Percentiles rank a stretch among this genome's conserved stretches.
These are phyloP conservation scores for Purshia tridentata DNA, from an alignment of 306 rosid genomes.

Conservation along the genomic window DNA sequence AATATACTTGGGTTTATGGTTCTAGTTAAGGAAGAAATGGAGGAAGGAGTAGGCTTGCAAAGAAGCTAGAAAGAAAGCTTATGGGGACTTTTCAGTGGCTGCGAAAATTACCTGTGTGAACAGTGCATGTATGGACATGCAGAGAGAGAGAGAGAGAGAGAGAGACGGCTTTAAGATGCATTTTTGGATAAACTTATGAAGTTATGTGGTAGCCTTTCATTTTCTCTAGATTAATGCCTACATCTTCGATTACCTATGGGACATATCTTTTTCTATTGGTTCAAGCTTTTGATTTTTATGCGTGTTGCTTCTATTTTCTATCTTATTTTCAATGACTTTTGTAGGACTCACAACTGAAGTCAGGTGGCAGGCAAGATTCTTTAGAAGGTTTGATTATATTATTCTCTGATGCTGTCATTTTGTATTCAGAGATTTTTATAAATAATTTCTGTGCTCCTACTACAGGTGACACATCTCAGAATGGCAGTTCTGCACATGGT, in stretches of 20 bases:
- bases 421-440: conserved; percentile 16
- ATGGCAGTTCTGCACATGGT: conserved; percentile 66
- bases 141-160: too few species aligned
- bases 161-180: too few species aligned
- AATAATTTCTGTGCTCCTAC: conserved; percentile 23
- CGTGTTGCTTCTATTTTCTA: conserved; percentile 4
- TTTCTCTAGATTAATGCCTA: neutral
- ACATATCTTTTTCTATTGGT: neutral
- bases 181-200: neutral
- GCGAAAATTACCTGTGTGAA: neutral
- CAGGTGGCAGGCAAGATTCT: conserved; percentile 80
- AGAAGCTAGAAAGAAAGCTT: too few species aligned
- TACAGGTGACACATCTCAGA: conserved; percentile 79
- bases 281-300: neutral
- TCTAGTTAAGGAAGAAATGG: neutral
- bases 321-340: conserved; percentile 29
- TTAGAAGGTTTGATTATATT: conserved; percentile 65
- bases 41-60: too few species aligned
- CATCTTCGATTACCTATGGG: neutral
- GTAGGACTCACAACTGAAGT: conserved; percentile 83
- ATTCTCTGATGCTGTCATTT: conserved; percentile 29
- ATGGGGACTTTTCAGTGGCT: neutral
- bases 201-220: neutral
- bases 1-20: neutral
- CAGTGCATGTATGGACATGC: neutral